Evolutionary conservation across 2,329 filamentous ascomycete species (phyloP).

Genomic region (Diaporthe humulicola): DNA sequence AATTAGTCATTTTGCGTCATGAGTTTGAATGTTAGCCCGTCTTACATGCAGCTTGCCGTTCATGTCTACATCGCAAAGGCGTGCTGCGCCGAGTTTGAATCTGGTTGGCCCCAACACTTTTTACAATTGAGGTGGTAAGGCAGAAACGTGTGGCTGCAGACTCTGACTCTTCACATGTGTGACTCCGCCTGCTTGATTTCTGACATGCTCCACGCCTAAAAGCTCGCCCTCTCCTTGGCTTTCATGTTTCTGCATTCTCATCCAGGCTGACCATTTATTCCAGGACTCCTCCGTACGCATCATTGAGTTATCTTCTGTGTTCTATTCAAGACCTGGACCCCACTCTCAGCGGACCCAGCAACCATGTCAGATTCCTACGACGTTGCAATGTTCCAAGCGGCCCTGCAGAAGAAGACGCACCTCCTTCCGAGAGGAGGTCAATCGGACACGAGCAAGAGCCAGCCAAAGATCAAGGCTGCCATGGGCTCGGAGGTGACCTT

Average conservation of each 20-base stretch:
- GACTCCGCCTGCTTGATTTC: not conserved
- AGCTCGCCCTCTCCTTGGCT: not conserved
- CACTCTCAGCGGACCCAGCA: not conserved
- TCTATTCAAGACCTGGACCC: not conserved
- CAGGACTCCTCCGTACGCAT: no score
- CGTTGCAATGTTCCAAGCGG: conserved; percentile 26
- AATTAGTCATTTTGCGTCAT: no score
- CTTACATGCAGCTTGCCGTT: not conserved
- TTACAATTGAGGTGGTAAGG: not conserved
- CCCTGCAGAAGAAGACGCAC: conserved; percentile 11
- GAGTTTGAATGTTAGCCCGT: not conserved
- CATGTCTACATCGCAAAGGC: not conserved
- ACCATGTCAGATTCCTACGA: conserved; percentile 16
- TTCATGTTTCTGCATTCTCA: not conserved
- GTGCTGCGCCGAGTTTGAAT: not conserved
- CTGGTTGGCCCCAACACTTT: not conserved
- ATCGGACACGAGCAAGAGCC: no score
- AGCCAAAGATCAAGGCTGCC: not conserved
- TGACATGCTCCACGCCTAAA: not conserved
- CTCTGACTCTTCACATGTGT: not conserved
- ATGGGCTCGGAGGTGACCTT: conserved; percentile 14
- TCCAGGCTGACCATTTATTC: not conserved
- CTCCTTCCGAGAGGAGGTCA: not conserved
- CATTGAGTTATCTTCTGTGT: no score
- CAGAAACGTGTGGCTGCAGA: not conserved